phyloP scores from a whole-genome alignment of 2,329 filamentous ascomycete species.

The Aspergillus arachidicola region DNA sequence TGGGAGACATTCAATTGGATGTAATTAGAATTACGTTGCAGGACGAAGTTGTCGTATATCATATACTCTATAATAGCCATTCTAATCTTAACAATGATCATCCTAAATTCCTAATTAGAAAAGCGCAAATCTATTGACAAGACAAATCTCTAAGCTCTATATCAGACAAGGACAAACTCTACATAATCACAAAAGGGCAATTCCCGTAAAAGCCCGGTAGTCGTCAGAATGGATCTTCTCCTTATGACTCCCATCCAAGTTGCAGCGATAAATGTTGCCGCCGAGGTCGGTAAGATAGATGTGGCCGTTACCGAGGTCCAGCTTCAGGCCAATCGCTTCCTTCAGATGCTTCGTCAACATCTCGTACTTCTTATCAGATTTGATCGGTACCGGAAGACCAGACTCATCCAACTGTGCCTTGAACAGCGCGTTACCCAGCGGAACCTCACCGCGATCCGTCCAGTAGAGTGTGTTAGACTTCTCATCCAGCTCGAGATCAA shows the following conservation, averaged over 20 bases:
- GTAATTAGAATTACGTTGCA: neutral
- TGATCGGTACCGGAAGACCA: neutral
- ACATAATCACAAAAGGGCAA: neutral
- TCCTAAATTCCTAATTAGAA: neutral
- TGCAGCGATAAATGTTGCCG: conserved; percentile 2
- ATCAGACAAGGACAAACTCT: neutral
- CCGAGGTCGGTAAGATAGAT: conserved; percentile 5
- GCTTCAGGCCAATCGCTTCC: conserved; percentile 5
- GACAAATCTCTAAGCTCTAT: neutral
- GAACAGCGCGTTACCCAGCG: conserved; percentile 58
- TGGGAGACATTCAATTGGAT: conserved; percentile 11
- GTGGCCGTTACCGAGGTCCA: neutral
- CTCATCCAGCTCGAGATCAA: conserved; percentile 60
- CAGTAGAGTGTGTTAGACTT: conserved; percentile 54
- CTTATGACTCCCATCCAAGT: conserved; percentile 1
- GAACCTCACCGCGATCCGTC: conserved; percentile 63
- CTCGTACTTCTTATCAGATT: neutral
- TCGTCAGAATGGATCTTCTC: conserved; percentile 1
- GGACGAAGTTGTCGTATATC: too few species aligned
- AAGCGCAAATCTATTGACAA: neutral
- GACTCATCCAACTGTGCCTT: conserved; percentile 15
- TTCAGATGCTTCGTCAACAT: conserved; percentile 2
- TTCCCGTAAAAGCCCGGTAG: conserved; percentile 4
- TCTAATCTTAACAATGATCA: neutral
- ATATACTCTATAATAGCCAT: neutral